Base-by-base conservation (phyloP, 1,139 yeast genomes). In the Candida tetrigidarum region DNA sequence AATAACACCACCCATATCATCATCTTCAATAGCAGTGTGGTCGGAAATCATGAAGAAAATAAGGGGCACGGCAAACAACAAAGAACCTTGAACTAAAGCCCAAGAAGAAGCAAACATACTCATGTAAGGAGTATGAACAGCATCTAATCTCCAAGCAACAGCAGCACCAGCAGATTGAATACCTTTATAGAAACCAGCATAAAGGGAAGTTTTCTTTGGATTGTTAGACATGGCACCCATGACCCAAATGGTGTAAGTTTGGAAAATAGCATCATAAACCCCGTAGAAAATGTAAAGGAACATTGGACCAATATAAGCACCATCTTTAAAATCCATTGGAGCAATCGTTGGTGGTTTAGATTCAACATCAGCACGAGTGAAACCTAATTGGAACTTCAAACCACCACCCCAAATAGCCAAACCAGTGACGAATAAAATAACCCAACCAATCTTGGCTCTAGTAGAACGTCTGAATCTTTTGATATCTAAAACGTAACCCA, bases 361-460 rank as follows among this genome's bases (percentile, higher is more conserved):
- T 26, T 52, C 44, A n/a, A 64, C 72, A 41, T 64, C 60, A 12
- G 56, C 79, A 54, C 82, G 69, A 46, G 72, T 73, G 57, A 65
- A 76, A 23, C 64, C 64, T 51, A 65, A 55, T 56, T 77, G 83
- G 63, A 80, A 79, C 48, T 74, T 74, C 49, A 71, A 69, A 41
- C 86, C 86, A 51, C 85, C 84, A 46, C 86, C 85, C 84, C 85
- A 81, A 50, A 82, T 71, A 36, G 68, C 81, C 64, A 76, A 59
- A 16, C 80, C 71, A 15, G 64, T 39, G 22, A 74, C 54, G 47
- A 76, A 71, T 22, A 80, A 55, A 28, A 78, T 47, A 5, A 43
- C 62, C 69, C 74, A 81, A 29, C 79, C 83, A 43, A 71, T 63
- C 41, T 64, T 62, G 34, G 83, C 83, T 53, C 86, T 64, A 14